A percentile compares a stretch with the other conserved stretches of the same genome.
Conservation (phyloP, 75 land plant species). For the Cunninghamia lanceolata region DNA sequence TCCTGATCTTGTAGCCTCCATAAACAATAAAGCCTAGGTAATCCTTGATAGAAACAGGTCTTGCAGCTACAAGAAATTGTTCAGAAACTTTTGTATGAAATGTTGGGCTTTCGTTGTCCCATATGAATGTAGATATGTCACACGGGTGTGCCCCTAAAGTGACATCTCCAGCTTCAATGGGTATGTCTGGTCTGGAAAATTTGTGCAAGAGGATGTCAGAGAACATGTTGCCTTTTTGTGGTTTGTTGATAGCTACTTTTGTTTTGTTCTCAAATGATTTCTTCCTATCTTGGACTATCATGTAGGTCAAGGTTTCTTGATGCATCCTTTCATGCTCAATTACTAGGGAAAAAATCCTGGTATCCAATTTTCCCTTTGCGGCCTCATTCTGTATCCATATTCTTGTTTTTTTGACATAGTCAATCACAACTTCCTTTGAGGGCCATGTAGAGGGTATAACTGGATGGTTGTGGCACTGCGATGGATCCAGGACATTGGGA, state of each 20-base stretch:
- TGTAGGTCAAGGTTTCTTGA: slow-evolving; percentile 40
- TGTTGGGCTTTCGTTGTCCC: slow-evolving; percentile 43
- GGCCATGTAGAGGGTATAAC: slow-evolving; percentile 32
- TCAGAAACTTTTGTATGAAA: slow-evolving; percentile 11
- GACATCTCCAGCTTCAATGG: slow-evolving; percentile 19
- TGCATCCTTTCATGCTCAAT: slow-evolving; percentile 48
- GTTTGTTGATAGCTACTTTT: neutral
- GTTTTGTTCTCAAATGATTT: slow-evolving; percentile 17
- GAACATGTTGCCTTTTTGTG: neutral
- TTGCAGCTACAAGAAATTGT: slow-evolving; percentile 22
- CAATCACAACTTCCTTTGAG: slow-evolving; percentile 6
- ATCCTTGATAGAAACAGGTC: slow-evolving; percentile 28
- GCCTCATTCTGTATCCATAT: slow-evolving; percentile 8
- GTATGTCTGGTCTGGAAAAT: slow-evolving; percentile 7
- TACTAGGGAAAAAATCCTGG: slow-evolving; percentile 18
- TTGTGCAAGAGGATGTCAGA: neutral
- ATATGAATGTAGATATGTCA: slow-evolving; percentile 14
- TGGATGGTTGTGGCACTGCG: slow-evolving; percentile 38
- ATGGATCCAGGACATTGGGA: slow-evolving; percentile 31
- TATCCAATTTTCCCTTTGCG: slow-evolving; percentile 3
- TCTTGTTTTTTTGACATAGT: slow-evolving; percentile 20
- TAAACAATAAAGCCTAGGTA: slow-evolving; percentile 20
- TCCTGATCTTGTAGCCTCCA: slow-evolving; percentile 22
- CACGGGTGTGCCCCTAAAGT: slow-evolving; percentile 15
- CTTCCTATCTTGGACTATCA: slow-evolving; percentile 34